Conservation (phyloP, 1,284 basidiomycete genomes). For the Trichosporon sp. region DNA sequence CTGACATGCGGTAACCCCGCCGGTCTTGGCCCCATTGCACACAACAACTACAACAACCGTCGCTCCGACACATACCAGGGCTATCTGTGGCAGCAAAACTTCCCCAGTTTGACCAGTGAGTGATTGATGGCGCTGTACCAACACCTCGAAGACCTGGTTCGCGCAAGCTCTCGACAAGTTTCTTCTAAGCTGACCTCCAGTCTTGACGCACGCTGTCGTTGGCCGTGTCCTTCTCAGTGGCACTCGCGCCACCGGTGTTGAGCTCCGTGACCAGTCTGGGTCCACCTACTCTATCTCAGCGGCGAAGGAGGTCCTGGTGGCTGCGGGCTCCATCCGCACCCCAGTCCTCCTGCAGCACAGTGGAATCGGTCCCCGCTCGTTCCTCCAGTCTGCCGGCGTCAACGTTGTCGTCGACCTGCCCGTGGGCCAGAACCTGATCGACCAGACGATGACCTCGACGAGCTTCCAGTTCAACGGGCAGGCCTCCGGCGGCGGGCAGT, state of each 20-base stretch:
- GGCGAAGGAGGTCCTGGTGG: conserved; percentile 47
- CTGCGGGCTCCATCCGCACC: conserved; percentile 48
- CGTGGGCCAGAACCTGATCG: conserved; percentile 46
- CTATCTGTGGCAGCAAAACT: conserved; percentile 28
- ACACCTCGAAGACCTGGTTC: background rate
- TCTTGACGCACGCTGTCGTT: conserved; percentile 34
- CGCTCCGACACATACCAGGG: conserved; percentile 37
- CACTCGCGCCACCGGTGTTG: conserved; percentile 30
- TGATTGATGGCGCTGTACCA: too few species aligned
- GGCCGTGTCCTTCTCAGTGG: conserved; percentile 29
- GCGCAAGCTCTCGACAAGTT: background rate
- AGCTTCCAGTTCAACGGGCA: conserved; percentile 20
- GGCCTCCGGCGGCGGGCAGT: conserved; percentile 22
- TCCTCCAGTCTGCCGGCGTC: conserved; percentile 40
- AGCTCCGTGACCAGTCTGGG: conserved; percentile 27
- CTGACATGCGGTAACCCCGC: conserved; percentile 37
- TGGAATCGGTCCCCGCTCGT: conserved; percentile 44
- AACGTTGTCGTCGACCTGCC: conserved; percentile 37
- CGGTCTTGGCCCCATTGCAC: conserved; percentile 28
- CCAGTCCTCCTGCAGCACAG: conserved; percentile 49
- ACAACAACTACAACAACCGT: conserved; percentile 24
- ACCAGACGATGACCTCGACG: conserved; percentile 45
- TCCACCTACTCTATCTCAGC: conserved; percentile 37
- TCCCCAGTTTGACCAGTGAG: conserved; percentile 34
- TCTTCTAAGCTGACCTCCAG: conserved; percentile 6